phyloP scores from a whole-genome alignment of 257 asterid genomes.

The Plectranthus barbatus region DNA sequence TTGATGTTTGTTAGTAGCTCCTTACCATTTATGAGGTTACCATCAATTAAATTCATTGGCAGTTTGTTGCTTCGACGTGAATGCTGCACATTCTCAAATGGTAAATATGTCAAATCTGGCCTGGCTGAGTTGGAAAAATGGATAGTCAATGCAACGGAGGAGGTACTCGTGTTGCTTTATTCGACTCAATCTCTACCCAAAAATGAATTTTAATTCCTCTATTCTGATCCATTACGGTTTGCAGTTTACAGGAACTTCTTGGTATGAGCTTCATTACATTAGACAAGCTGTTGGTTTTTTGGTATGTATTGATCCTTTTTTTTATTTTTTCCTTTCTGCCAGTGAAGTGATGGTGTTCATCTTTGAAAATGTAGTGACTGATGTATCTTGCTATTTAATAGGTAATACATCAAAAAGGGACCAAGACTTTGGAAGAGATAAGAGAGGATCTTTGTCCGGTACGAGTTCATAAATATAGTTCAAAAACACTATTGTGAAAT shows the following conservation, averaged over 20 bases:
- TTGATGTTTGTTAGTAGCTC: not conserved
- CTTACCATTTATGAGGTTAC: not conserved
- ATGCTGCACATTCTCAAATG: constrained; percentile 95
- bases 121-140: constrained; percentile 95
- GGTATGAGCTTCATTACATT: constrained; percentile 96
- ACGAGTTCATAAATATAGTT: constrained; percentile 14
- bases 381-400: constrained; percentile 17
- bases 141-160: constrained; percentile 83
- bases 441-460: constrained; percentile 97
- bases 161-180: constrained; percentile 40
- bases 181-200: constrained; percentile 5
- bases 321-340: not conserved
- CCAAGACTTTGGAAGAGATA: constrained; percentile 91
- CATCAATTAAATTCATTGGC: constrained; percentile 14
- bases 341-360: not conserved
- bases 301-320: constrained; percentile 37
- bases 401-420: constrained; percentile 98
- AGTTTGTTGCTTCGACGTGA: constrained; percentile 97
- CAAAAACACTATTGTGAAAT: not conserved
- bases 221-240: constrained; percentile 24
- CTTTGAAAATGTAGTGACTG: constrained; percentile 1
- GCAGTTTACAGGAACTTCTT: constrained; percentile 96
- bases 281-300: constrained; percentile 99
- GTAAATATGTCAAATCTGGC: constrained; percentile 97
- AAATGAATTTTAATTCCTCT: constrained; percentile 1